phyloP scores from a whole-genome alignment of 495 filamentous ascomycete genomes.

The Trichocladium uniseriatum region DNA sequence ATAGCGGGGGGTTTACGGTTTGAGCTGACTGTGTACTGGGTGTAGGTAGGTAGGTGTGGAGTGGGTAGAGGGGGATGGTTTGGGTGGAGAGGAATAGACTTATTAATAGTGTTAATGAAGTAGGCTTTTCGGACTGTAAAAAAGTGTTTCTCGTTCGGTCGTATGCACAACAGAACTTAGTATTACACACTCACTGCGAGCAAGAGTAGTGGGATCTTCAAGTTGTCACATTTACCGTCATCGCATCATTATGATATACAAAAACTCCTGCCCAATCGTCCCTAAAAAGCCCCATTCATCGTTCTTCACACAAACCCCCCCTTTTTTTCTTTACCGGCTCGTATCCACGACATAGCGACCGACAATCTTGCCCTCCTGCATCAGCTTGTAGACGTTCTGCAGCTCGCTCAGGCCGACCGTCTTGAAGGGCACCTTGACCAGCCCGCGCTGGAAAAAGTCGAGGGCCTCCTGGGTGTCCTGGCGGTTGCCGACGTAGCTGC shows the following conservation, averaged over 20 bases:
- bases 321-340: constrained; percentile 28
- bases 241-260: not conserved
- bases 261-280: not conserved
- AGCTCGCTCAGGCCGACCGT: constrained; percentile 67
- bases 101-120: too few relatives aligned
- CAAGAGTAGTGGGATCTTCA: too few relatives aligned
- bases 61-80: too few relatives aligned
- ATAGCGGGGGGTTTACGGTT: constrained; percentile 61
- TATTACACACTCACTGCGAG: too few relatives aligned
- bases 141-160: too few relatives aligned
- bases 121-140: too few relatives aligned
- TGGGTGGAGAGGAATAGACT: too few relatives aligned
- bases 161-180: too few relatives aligned
- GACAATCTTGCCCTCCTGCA: constrained; percentile 69
- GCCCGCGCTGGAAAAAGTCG: constrained; percentile 74
- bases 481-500: constrained; percentile 84
- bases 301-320: not conserved
- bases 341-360: constrained; percentile 82
- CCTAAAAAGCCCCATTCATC: too few relatives aligned
- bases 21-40: constrained; percentile 24
- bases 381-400: constrained; percentile 63
- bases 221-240: too few relatives aligned
- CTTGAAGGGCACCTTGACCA: constrained; percentile 85
- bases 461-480: constrained; percentile 77
- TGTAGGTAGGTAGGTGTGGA: too few relatives aligned